These are phyloP conservation scores for Diaporthe amygdali DNA, from an alignment of 2,329 filamentous ascomycete genomes.

Conservation along the genomic window DNA sequence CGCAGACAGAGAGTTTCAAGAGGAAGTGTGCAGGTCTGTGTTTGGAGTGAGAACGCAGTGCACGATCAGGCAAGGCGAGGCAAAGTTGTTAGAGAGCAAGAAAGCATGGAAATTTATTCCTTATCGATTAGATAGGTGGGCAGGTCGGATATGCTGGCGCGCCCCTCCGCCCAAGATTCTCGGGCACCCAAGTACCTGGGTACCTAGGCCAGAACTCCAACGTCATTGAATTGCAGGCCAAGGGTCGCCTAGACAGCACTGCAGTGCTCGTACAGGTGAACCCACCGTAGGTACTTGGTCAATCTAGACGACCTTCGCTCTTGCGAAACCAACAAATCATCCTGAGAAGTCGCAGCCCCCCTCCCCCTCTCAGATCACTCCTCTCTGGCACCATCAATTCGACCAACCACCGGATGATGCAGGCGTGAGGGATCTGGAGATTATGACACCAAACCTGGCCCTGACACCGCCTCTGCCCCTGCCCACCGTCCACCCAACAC, in stretches of 20 bases:
- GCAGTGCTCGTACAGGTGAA: not conserved
- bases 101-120: not conserved
- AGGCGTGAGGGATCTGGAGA: not conserved
- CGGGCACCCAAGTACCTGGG: not conserved
- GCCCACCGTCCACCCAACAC: constrained; percentile 13
- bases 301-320: not conserved
- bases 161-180: not conserved
- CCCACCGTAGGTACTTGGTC: not conserved
- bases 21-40: not conserved
- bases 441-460: constrained; percentile 4
- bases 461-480: not conserved
- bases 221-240: not conserved
- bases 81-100: too few species aligned
- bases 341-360: too few species aligned
- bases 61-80: too few species aligned
- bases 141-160: not conserved
- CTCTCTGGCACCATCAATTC: not conserved
- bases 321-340: not conserved
- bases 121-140: not conserved
- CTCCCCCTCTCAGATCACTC: not conserved
- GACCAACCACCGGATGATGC: not conserved
- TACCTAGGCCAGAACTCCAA: not conserved
- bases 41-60: not conserved
- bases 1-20: not conserved
- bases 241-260: not conserved